Conservation (phyloP, 2,329 filamentous ascomycete genomes). For the Incumbomyces lentus region DNA sequence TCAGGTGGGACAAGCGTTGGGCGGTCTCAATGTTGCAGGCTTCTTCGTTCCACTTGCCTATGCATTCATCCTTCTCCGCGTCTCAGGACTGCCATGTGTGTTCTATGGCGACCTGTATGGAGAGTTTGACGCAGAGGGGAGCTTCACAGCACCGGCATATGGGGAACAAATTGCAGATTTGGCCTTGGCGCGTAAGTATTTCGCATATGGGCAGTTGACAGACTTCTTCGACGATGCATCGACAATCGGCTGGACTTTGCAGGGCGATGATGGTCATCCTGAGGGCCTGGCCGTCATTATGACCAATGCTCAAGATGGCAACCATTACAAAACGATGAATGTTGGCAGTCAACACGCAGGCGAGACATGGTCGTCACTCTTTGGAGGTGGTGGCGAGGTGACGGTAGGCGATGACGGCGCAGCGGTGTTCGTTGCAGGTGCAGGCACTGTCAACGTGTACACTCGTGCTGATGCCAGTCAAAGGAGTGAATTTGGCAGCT, state of each 20-base stretch:
- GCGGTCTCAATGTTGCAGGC: constrained; percentile 13
- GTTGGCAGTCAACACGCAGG: constrained; percentile 6
- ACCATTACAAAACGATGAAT: constrained; percentile 1
- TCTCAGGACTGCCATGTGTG: constrained; percentile 53
- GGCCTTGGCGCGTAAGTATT: constrained; percentile 52
- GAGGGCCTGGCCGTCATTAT: constrained; percentile 50
- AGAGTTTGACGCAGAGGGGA: not conserved
- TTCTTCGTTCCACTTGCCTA: constrained; percentile 62
- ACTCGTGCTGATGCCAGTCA: constrained; percentile 1
- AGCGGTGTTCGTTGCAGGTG: constrained; percentile 2
- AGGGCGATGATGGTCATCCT: constrained; percentile 25
- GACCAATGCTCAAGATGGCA: constrained; percentile 4
- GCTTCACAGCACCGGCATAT: constrained; percentile 3
- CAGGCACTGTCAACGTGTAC: too few species aligned
- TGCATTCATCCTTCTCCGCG: constrained; percentile 57
- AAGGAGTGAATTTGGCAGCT: constrained; percentile 1
- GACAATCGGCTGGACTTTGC: constrained; percentile 53
- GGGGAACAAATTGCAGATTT: constrained; percentile 42
- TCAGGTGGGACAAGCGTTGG: constrained; percentile 16
- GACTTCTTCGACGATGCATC: constrained; percentile 53
- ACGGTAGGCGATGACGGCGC: constrained; percentile 3
- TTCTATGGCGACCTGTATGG: constrained; percentile 46
- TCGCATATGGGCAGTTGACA: constrained; percentile 55
- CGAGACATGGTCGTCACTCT: constrained; percentile 40
- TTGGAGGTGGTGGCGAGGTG: constrained; percentile 25